phyloP scores from a whole-genome alignment of 257 asterid genomes.

The Lithospermum erythrorhizon region DNA sequence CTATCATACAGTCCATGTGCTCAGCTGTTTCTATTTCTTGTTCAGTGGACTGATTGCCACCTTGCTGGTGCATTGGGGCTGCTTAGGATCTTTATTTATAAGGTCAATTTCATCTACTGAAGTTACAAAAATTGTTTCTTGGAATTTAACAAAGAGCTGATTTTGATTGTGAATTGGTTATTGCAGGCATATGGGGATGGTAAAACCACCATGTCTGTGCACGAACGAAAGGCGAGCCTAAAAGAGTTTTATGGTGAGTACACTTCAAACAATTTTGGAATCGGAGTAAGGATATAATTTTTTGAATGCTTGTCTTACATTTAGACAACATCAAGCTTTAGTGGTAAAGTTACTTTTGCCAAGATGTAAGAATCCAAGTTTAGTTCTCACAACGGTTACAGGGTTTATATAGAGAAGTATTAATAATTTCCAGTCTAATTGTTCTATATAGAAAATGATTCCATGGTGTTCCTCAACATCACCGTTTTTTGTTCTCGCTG shows the following conservation, averaged over 20 bases:
- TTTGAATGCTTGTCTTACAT: no score
- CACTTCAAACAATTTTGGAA: neutral
- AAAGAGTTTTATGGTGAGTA: conserved; percentile 80
- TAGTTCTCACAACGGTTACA: neutral
- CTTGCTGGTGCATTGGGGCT: conserved; percentile 89
- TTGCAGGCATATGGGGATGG: conserved; percentile 83
- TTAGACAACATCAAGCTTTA: no score
- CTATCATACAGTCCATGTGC: conserved; percentile 93
- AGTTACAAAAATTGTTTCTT: neutral
- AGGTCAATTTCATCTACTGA: conserved; percentile 34
- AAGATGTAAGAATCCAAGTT: neutral
- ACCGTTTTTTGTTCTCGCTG: neutral
- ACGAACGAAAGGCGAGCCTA: conserved; percentile 74
- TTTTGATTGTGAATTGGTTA: conserved; percentile 11
- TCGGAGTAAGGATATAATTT: neutral
- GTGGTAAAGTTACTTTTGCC: neutral
- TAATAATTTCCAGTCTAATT: neutral
- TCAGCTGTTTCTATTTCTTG: conserved; percentile 63
- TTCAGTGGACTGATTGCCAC: conserved; percentile 88
- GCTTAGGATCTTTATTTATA: conserved; percentile 62
- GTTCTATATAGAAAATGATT: no score
- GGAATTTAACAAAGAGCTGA: conserved; percentile 4
- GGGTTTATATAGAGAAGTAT: neutral
- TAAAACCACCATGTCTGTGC: conserved; percentile 58
- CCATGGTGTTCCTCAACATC: neutral